Evolutionary conservation across 345 rosid species (phyloP).

Genomic region (Syzygium jambos): DNA sequence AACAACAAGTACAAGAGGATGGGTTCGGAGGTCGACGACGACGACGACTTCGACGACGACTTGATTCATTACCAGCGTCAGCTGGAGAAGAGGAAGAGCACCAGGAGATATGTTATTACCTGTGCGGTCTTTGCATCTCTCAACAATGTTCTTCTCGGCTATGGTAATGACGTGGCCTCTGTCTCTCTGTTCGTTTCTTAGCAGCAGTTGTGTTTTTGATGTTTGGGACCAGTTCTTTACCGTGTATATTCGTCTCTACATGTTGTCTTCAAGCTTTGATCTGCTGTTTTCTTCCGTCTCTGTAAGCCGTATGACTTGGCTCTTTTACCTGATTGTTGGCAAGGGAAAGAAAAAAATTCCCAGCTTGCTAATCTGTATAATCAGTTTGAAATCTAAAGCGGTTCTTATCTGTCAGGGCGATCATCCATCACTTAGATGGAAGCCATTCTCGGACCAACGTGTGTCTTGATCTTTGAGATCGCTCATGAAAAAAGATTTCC

Average conservation of each 20-base stretch:
- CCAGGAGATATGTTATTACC: conserved; percentile 50
- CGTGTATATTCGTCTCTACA: not conserved
- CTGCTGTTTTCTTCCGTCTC: not conserved
- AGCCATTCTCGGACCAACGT: not conserved
- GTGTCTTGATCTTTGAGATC: not conserved
- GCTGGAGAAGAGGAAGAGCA: conserved; percentile 22
- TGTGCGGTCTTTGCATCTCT: conserved; percentile 88
- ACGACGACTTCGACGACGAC: conserved; percentile 19
- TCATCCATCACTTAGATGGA: not conserved
- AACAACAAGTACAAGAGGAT: conserved; percentile 77
- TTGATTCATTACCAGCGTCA: conserved; percentile 13
- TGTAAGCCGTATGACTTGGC: not conserved
- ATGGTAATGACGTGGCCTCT: conserved; percentile 31
- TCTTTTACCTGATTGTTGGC: not conserved
- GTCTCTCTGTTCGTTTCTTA: not conserved
- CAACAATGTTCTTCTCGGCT: conserved; percentile 85
- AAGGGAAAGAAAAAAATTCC: not conserved
- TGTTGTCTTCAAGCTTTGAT: not conserved
- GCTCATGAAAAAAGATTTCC: not conserved
- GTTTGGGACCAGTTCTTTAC: not conserved
- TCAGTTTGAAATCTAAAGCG: not conserved
- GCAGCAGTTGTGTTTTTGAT: not conserved
- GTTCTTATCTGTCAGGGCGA: not conserved
- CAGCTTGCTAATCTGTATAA: not conserved
- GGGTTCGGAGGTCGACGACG: conserved; percentile 40